Evolutionary conservation across 2,329 filamentous ascomycete species (phyloP).

Genomic region (Sporothrix luriei): DNA sequence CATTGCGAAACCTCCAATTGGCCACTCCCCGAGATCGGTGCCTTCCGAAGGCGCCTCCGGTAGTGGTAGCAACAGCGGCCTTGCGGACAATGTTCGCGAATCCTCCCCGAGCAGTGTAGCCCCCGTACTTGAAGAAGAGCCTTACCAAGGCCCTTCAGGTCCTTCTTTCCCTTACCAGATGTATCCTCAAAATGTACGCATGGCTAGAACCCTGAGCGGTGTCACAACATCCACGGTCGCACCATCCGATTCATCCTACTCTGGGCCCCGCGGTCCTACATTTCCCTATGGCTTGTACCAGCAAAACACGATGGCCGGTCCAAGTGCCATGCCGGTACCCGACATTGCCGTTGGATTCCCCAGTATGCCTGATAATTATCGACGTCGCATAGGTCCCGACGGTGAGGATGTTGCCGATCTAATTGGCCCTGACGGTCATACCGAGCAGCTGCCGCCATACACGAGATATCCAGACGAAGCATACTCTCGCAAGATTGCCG

Average conservation of each 20-base stretch:
- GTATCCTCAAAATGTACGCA: constrained; percentile 77
- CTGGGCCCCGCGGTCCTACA: constrained; percentile 66
- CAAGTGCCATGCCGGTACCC: constrained; percentile 41
- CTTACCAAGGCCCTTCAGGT: constrained; percentile 69
- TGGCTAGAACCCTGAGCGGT: constrained; percentile 71
- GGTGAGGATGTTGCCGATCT: constrained; percentile 87
- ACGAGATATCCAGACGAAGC: constrained; percentile 81
- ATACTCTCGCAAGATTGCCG: constrained; percentile 57
- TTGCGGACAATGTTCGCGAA: constrained; percentile 40
- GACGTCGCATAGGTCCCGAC: constrained; percentile 72
- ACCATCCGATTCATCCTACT: constrained; percentile 52
- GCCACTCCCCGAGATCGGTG: constrained; percentile 37
- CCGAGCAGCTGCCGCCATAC: constrained; percentile 89
- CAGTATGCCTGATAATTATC: constrained; percentile 66
- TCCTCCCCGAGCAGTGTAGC: constrained; percentile 42
- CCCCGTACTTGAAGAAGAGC: constrained; percentile 53
- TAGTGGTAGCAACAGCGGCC: constrained; percentile 20
- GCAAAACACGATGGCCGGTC: constrained; percentile 70
- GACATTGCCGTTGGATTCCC: constrained; percentile 74
- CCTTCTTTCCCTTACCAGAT: constrained; percentile 84
- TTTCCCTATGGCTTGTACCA: constrained; percentile 88
- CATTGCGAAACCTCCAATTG: constrained; percentile 55
- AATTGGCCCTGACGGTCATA: constrained; percentile 83
- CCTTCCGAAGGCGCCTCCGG: constrained; percentile 47
- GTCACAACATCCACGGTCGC: constrained; percentile 53